These are phyloP conservation scores for Apiotrichum laibachii DNA, from an alignment of 1,284 basidiomycete species.

Conservation along the genomic window DNA sequence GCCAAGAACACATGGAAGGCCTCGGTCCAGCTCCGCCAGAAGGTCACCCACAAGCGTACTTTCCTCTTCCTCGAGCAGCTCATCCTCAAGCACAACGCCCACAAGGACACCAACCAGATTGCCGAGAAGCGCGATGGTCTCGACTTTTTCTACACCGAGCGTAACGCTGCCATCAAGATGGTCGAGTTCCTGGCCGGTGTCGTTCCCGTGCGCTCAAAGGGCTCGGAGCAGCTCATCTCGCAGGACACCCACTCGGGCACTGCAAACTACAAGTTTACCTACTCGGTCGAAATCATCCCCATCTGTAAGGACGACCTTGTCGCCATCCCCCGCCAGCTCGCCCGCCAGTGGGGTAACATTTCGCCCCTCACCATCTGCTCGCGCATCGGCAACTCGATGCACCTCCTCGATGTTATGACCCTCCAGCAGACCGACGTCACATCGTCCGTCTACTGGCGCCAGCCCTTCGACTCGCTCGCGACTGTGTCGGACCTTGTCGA, in stretches of 20 bases:
- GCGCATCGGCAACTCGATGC: conserved; percentile 86
- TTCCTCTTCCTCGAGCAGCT: conserved; percentile 97
- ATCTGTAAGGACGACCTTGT: conserved; percentile 98
- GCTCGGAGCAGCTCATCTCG: conserved; percentile 90
- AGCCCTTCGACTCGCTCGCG: conserved; percentile 80
- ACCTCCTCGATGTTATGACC: conserved; percentile 84
- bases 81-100: conserved; percentile 93
- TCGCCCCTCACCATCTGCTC: conserved; percentile 80
- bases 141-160: conserved; percentile 91
- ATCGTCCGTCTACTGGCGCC: conserved; percentile 82
- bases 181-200: conserved; percentile 88
- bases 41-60: conserved; percentile 95
- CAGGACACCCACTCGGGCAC: conserved; percentile 88
- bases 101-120: conserved; percentile 92
- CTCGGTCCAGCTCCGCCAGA: conserved; percentile 94
- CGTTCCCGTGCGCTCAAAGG: conserved; percentile 81
- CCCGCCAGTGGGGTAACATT: conserved; percentile 81
- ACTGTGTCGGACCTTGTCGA: conserved; percentile 82
- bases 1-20: conserved; percentile 99
- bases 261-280: conserved; percentile 96
- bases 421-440: conserved; percentile 79
- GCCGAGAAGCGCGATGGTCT: conserved; percentile 92
- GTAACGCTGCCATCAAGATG: conserved; percentile 94
- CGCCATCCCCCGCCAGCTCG: conserved; percentile 78
- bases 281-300: conserved; percentile 94